Evolutionary conservation across 2,329 filamentous ascomycete genomes (phyloP).

Genomic region (Cryphonectria radicalis): DNA sequence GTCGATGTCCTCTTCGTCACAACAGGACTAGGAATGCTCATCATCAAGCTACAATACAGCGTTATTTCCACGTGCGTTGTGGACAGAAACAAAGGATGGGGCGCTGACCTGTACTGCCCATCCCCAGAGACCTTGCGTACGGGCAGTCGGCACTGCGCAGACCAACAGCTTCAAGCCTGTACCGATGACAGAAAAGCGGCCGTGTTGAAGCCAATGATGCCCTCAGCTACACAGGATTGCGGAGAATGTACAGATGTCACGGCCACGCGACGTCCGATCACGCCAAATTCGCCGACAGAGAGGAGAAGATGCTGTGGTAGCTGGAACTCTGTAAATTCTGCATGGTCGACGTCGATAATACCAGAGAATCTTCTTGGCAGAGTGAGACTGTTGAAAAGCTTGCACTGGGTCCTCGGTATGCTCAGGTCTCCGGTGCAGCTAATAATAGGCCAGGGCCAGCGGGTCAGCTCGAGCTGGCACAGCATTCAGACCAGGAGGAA

Average conservation of each 20-base stretch:
- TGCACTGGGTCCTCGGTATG: constrained; percentile 6
- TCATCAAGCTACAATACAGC: no score
- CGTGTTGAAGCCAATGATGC: constrained; percentile 29
- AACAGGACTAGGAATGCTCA: no score
- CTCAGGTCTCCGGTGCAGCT: constrained; percentile 13
- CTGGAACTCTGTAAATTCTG: neutral
- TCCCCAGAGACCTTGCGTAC: neutral
- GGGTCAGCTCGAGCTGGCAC: neutral
- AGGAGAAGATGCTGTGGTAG: constrained; percentile 22
- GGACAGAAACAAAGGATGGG: neutral
- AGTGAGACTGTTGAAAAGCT: neutral
- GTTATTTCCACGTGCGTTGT: neutral
- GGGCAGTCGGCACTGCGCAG: neutral
- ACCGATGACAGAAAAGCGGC: neutral
- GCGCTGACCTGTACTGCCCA: neutral
- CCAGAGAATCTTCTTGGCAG: neutral
- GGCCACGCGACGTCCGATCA: constrained; percentile 29
- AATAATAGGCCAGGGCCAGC: neutral
- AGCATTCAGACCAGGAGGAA: no score
- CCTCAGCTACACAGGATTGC: constrained; percentile 18
- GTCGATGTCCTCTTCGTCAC: no score
- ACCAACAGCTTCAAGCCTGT: neutral
- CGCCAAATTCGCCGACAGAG: constrained; percentile 22
- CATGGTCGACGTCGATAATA: neutral
- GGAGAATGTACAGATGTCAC: constrained; percentile 8